Evolutionary conservation across 306 rosid genomes (phyloP).

Genomic region (Cicer chorassanicum): DNA sequence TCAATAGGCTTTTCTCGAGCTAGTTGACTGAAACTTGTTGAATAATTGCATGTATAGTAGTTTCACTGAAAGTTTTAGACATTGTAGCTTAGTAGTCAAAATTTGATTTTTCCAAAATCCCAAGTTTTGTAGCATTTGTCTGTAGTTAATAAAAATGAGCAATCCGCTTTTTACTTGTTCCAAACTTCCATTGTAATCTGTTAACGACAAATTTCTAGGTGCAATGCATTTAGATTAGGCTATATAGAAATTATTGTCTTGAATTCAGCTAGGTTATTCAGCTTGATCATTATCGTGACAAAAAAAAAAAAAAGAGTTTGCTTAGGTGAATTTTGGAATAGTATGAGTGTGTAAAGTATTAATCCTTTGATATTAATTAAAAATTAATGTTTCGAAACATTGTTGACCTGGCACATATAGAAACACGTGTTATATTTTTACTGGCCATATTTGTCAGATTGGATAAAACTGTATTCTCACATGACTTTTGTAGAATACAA

Average conservation of each 20-base stretch:
- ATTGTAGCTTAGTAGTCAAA: constrained; percentile 17
- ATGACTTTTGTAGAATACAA: no score
- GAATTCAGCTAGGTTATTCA: constrained; percentile 6
- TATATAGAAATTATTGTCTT: constrained; percentile 10
- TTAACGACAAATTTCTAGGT: constrained; percentile 4
- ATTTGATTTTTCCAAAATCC: not conserved
- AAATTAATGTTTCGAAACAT: no score
- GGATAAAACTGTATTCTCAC: no score
- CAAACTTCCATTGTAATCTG: constrained; percentile 3
- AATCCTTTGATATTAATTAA: no score
- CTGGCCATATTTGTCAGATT: no score
- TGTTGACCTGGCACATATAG: no score
- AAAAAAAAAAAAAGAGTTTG: no score
- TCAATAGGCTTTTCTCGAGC: constrained; percentile 30
- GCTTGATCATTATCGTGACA: not conserved
- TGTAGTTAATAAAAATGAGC: constrained; percentile 31
- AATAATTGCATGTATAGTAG: constrained; percentile 26
- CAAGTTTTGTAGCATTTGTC: not conserved
- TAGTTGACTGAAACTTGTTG: constrained; percentile 11
- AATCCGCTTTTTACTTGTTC: constrained; percentile 8
- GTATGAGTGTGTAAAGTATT: no score
- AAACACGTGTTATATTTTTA: no score
- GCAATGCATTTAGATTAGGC: constrained; percentile 20
- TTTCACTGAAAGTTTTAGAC: constrained; percentile 38
- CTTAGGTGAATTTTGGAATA: no score